Evolutionary conservation across 352 stramenopile genomes (phyloP).

Genomic region (Globisporangium spinosum): DNA sequence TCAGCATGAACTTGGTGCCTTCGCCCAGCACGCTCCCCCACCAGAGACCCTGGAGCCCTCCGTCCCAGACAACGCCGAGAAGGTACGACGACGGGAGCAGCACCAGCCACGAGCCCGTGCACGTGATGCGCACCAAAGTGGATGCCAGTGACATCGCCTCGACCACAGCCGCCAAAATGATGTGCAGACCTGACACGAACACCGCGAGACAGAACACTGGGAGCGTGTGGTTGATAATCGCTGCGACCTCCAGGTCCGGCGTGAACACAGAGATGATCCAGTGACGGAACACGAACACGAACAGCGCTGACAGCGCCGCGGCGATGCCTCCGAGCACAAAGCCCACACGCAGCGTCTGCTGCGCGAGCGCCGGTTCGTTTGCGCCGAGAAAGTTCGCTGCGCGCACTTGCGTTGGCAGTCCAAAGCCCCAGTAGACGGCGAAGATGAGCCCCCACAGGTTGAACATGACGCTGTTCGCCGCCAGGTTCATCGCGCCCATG

Average conservation of each 20-base stretch:
- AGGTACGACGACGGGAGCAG: conserved; percentile 62
- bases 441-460: conserved; percentile 84
- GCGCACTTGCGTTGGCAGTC: conserved; percentile 72
- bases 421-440: conserved; percentile 83
- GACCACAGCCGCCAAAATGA: conserved; percentile 74
- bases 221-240: conserved; percentile 49
- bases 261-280: conserved; percentile 62
- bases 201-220: conserved; percentile 71
- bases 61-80: conserved; percentile 45
- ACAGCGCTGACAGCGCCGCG: conserved; percentile 47
- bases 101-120: conserved; percentile 63
- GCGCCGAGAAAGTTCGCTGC: conserved; percentile 71
- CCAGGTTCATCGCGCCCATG: conserved; percentile 57
- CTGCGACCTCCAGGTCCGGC: conserved; percentile 46
- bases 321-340: conserved; percentile 61
- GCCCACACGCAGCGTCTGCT: conserved; percentile 56
- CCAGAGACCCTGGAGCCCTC: conserved; percentile 64
- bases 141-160: conserved; percentile 77
- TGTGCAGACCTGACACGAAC: conserved; percentile 71
- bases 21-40: conserved; percentile 74
- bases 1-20: conserved; percentile 65
- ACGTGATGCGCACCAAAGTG: conserved; percentile 69
- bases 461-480: conserved; percentile 80
- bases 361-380: conserved; percentile 49
- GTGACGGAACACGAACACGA: conserved; percentile 44